Percentiles rank a stretch among this genome's conserved stretches.
These are phyloP conservation scores for Ophiorrhiza pumila DNA, from an alignment of 257 asterid genomes.

Conservation along the genomic window DNA sequence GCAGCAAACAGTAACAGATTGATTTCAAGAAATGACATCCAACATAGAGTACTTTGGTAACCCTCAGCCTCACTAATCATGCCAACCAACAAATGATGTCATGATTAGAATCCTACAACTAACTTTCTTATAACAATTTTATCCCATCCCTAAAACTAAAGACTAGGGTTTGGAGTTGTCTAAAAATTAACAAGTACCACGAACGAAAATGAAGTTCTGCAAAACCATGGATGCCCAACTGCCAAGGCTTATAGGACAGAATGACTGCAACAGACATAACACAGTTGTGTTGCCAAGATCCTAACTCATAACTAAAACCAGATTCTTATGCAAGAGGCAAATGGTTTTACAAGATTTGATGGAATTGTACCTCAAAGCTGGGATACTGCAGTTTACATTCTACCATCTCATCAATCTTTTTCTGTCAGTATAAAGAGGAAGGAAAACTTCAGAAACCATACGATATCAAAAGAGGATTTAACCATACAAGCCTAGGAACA, in stretches of 20 bases:
- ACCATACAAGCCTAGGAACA: not conserved
- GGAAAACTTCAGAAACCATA: conserved; percentile 19
- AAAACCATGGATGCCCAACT: not conserved
- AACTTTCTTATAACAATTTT: not conserved
- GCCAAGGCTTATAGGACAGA: not conserved
- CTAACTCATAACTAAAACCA: not conserved
- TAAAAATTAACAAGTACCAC: not conserved
- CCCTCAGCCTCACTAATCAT: not conserved
- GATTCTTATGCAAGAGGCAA: not conserved
- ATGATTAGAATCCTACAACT: not conserved
- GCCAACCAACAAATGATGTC: not conserved
- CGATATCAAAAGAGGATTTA: not conserved
- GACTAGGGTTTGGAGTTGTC: not conserved
- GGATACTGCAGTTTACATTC: conserved; percentile 68
- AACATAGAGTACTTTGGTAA: not conserved
- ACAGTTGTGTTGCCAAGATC: not conserved
- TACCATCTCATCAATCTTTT: conserved; percentile 54
- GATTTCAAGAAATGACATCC: not conserved
- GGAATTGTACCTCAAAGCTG: conserved; percentile 70
- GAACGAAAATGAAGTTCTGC: not conserved
- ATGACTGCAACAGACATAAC: not conserved
- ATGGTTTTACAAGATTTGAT: not conserved
- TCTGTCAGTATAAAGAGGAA: conserved; percentile 40
- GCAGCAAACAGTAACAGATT: not conserved
- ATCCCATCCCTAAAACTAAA: not conserved